A percentile compares a stretch with the other conserved stretches of the same genome.
Evolutionary conservation across 1,139 yeast genomes (phyloP).

Genomic region (Suhomyces wounanorum): DNA sequence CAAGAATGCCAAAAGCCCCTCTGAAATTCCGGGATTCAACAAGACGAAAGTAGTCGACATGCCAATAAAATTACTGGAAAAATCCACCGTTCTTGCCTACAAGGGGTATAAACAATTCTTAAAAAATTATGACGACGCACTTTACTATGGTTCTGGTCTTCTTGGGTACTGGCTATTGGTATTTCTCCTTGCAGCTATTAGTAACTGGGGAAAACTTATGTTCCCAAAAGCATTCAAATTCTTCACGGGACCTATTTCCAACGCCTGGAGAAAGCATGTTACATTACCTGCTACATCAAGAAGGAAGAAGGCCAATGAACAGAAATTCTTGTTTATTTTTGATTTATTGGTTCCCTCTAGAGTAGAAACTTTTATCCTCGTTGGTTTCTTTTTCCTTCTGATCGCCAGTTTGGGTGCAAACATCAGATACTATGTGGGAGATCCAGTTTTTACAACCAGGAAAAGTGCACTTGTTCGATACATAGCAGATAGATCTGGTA

Average conservation of each 20-base stretch:
- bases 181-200: constrained; percentile 39
- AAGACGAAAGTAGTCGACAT: constrained; percentile 19
- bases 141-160: constrained; percentile 50
- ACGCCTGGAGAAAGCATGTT: constrained; percentile 30
- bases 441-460: constrained; percentile 26
- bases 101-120: constrained; percentile 30
- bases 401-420: constrained; percentile 19
- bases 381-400: constrained; percentile 15
- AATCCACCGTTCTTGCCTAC: constrained; percentile 17
- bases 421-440: constrained; percentile 23
- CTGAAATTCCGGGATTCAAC: constrained; percentile 28
- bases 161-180: constrained; percentile 53
- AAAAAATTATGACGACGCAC: constrained; percentile 39
- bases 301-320: constrained; percentile 27
- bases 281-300: constrained; percentile 35
- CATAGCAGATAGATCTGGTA: constrained; percentile 36
- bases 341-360: constrained; percentile 20
- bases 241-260: constrained; percentile 28
- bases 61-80: constrained; percentile 27
- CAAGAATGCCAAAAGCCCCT: constrained; percentile 20
- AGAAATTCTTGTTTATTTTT: constrained; percentile 21
- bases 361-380: constrained; percentile 23
- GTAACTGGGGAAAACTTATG: constrained; percentile 41
- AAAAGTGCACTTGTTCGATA: constrained; percentile 28
- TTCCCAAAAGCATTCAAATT: constrained; percentile 28